phyloP scores from a whole-genome alignment of 2,329 filamentous ascomycete species.

The Colletotrichum sp. region DNA sequence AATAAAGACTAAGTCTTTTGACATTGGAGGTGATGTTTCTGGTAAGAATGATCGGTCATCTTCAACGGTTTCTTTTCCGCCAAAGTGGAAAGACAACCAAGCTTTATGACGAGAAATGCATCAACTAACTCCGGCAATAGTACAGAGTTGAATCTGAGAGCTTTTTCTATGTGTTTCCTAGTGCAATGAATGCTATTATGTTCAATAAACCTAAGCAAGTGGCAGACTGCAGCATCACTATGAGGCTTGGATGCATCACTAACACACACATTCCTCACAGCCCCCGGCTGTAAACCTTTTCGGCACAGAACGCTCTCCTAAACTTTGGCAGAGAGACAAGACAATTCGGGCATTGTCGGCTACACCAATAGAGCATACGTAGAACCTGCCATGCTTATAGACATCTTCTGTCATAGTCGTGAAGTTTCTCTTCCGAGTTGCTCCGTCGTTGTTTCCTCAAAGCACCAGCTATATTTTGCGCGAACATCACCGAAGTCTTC shows the following conservation, averaged over 20 bases:
- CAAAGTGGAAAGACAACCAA: background rate
- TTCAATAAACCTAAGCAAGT: background rate
- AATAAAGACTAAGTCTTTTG: background rate
- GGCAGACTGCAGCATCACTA: background rate
- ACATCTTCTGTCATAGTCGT: background rate
- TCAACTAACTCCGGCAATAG: background rate
- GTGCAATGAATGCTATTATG: accelerated
- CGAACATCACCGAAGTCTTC: background rate
- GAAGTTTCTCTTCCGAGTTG: background rate
- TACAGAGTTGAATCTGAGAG: background rate
- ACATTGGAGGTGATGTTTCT: background rate
- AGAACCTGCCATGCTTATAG: background rate
- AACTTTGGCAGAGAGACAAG: background rate
- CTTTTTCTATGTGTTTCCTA: accelerated
- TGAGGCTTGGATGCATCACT: background rate
- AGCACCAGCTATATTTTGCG: background rate
- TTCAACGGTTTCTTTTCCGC: accelerated
- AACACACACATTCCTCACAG: background rate
- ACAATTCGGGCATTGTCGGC: no score
- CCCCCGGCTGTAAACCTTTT: background rate
- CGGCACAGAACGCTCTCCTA: background rate
- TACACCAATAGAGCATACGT: background rate
- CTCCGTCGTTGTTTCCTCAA: background rate
- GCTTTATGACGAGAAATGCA: background rate
- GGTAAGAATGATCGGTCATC: background rate